Evolutionary conservation across 2,329 filamentous ascomycete species (phyloP).

Genomic region (Arthrobotrys musiformis): DNA sequence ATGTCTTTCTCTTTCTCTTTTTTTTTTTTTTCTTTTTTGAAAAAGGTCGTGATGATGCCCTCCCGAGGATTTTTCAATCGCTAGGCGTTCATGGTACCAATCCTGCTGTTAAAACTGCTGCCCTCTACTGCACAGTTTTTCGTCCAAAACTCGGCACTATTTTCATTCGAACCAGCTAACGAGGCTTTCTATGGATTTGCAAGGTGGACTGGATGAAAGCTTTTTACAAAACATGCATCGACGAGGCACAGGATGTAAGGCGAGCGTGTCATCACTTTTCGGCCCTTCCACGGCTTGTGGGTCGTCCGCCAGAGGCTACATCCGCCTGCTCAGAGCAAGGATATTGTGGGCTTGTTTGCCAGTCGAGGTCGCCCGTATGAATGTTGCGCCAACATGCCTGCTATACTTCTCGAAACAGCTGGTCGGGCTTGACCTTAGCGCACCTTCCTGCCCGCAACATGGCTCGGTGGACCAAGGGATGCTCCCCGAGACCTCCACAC

Average conservation of each 20-base stretch:
- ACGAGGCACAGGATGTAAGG: constrained; percentile 33
- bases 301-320: constrained; percentile 20
- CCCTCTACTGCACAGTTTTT: too few species aligned
- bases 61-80: neutral
- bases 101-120: too few species aligned
- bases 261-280: neutral
- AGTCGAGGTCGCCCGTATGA: constrained; percentile 5
- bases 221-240: constrained; percentile 9
- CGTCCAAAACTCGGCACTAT: too few species aligned
- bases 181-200: too few species aligned
- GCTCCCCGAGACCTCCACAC: constrained; percentile 21
- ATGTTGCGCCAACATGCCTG: constrained; percentile 45
- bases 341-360: constrained; percentile 14
- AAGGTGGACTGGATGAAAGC: neutral
- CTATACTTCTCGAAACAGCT: constrained; percentile 2
- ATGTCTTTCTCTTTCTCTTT: too few species aligned
- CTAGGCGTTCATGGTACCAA: too few species aligned
- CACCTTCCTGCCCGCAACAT: constrained; percentile 10
- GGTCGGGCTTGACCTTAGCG: constrained; percentile 31
- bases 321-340: constrained; percentile 34
- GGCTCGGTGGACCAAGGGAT: neutral
- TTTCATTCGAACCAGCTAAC: too few species aligned
- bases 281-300: constrained; percentile 4
- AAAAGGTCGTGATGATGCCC: too few species aligned
- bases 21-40: too few species aligned